Percentiles rank a stretch among this genome's conserved stretches.
phyloP scores from a whole-genome alignment of 106 monocot genomes.

The Dendrobium chrysotoxum region DNA sequence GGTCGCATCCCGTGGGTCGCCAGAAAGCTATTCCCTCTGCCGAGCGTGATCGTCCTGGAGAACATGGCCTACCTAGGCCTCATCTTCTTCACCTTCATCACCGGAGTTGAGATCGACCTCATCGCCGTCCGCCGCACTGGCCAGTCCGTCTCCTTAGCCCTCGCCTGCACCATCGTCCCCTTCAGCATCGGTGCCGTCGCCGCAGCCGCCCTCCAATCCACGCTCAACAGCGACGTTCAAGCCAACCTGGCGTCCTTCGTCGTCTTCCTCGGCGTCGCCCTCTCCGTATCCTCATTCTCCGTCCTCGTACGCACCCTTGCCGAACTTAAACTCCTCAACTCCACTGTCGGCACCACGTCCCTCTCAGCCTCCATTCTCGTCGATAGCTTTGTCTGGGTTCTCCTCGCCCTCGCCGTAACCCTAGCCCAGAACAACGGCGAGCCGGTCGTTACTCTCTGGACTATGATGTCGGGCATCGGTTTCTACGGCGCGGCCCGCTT shows the following conservation, averaged over 20 bases:
- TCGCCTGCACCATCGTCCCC: constrained; percentile 14
- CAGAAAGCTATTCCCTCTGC: not conserved
- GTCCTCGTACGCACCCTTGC: constrained; percentile 29
- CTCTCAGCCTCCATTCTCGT: constrained; percentile 27
- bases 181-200: constrained; percentile 16
- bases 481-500: constrained; percentile 10
- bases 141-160: constrained; percentile 10
- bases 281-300: constrained; percentile 37
- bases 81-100: constrained; percentile 30
- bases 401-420: constrained; percentile 40
- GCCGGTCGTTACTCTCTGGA: not conserved
- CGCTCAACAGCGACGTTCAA: not conserved
- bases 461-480: constrained; percentile 18
- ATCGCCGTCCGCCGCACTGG: not conserved
- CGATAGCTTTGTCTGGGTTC: constrained; percentile 35
- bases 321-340: constrained; percentile 35
- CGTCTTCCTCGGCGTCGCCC: constrained; percentile 25
- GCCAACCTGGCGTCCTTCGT: constrained; percentile 7
- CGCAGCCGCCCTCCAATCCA: constrained; percentile 12
- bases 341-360: constrained; percentile 20
- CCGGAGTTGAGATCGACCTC: constrained; percentile 30
- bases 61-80: constrained; percentile 29
- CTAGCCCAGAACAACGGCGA: constrained; percentile 12
- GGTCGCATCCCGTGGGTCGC: constrained; percentile 11
- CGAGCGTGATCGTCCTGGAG: not conserved